Evolutionary conservation across 805 yeast genomes (phyloP), one percentile per base, ranked within the genome.

Genomic region (Myxozyma kluyveri): DNA sequence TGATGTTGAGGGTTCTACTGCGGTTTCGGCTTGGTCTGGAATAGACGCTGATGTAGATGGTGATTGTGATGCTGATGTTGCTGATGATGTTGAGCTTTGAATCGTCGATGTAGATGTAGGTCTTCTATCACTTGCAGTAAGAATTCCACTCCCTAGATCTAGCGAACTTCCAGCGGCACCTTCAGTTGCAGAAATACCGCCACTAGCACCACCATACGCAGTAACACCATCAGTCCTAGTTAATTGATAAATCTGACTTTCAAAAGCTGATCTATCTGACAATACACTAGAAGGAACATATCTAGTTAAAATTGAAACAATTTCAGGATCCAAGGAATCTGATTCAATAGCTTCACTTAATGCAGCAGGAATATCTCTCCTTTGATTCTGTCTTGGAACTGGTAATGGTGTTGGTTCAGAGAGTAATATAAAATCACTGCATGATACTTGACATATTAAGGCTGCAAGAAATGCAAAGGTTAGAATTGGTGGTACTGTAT

Each of bases 1-100:
- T n/a, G 69, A 43, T 22, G 67, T n/a, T n/a, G n/a, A n/a, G n/a
- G n/a, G n/a, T n/a, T n/a, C n/a, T n/a, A n/a, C n/a, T n/a, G n/a
- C n/a, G n/a, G n/a, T n/a, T n/a, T n/a, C n/a, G n/a, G n/a, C n/a
- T n/a, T n/a, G n/a, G n/a, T n/a, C n/a, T n/a, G n/a, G 24, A 18
- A 33, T 17, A 10, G 35, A 31, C 35, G 35, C 14, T 14, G 14
- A 14, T 14, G 35, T 14, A 10, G 35, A 31, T 14, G 35, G 14
- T 14, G 35, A 31, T 14, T 10, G 14, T 14, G 14, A 38, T 9
- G 47, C 47, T 17, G 60, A 35, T 3, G 57, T 35, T 39, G 57
- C 50, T 24, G 67, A 31, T 14, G 56, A 48, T 29, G 59, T 47
- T 29, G 66, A 42, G n/a, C n/a, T n/a, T n/a, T n/a, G n/a, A n/a